A percentile compares a stretch with the other conserved stretches of the same genome.
Conservation (phyloP, 768 basidiomycete species). For the Lanmaoa rubissima region DNA sequence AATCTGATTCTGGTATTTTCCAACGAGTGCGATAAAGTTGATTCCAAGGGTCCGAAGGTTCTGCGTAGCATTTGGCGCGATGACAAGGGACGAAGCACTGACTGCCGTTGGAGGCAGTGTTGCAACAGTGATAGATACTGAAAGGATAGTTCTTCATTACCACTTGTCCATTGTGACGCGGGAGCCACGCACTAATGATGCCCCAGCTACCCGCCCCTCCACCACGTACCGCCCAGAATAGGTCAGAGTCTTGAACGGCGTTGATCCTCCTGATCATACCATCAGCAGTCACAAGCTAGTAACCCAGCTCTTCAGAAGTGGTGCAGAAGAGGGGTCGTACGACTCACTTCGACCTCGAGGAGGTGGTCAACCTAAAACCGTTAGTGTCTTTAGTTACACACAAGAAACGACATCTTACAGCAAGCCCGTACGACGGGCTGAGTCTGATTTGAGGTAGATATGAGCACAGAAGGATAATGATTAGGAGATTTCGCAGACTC, state of each 20-base stretch:
- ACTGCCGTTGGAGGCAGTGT: constrained; percentile 7
- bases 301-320: background rate
- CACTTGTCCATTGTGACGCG: background rate
- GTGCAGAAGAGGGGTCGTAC: background rate
- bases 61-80: constrained; percentile 12
- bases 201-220: constrained; percentile 52
- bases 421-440: constrained; percentile 19
- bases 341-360: constrained; percentile 37
- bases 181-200: constrained; percentile 33
- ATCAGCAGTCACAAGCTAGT: constrained; percentile 39
- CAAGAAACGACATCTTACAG: background rate
- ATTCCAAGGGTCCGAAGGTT: constrained; percentile 10
- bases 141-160: background rate
- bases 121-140: constrained; percentile 20
- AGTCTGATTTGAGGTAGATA: background rate
- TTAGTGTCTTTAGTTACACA: background rate
- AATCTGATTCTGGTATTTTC: constrained; percentile 15
- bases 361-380: constrained; percentile 41
- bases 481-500: background rate
- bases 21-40: constrained; percentile 16
- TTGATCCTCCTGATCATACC: constrained; percentile 42
- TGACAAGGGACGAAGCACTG: constrained; percentile 3
- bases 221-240: constrained; percentile 55
- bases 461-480: background rate
- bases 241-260: constrained; percentile 38